A percentile compares a stretch with the other conserved stretches of the same genome.
Conservation (phyloP, 2,329 filamentous ascomycete species). For the Epichloe baconii region DNA sequence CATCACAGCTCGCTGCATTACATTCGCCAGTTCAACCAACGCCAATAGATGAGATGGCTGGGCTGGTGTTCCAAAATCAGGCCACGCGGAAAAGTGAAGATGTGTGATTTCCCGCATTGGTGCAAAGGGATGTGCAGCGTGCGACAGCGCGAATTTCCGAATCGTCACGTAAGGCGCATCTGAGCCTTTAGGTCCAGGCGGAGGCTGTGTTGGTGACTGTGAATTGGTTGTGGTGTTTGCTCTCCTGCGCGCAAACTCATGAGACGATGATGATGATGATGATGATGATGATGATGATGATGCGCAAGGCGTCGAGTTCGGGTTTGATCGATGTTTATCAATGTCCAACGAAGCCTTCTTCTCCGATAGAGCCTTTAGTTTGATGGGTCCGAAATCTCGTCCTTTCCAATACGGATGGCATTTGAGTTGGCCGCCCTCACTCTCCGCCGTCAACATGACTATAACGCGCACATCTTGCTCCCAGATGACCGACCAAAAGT, state of each 20-base stretch:
- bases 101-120: constrained; percentile 89
- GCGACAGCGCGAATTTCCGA: constrained; percentile 74
- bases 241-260: constrained; percentile 34
- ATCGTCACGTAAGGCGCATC: constrained; percentile 69
- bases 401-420: constrained; percentile 89
- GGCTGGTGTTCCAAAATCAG: constrained; percentile 87
- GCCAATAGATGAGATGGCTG: constrained; percentile 77
- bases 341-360: constrained; percentile 70
- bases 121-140: constrained; percentile 64
- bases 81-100: constrained; percentile 91
- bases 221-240: constrained; percentile 40
- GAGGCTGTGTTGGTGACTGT: constrained; percentile 19
- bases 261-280: constrained; percentile 1
- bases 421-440: constrained; percentile 86
- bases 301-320: constrained; percentile 15
- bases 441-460: constrained; percentile 91
- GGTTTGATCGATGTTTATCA: constrained; percentile 33
- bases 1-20: constrained; percentile 48
- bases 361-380: constrained; percentile 66
- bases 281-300: constrained; percentile 5
- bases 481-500: constrained; percentile 98
- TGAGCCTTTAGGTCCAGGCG: constrained; percentile 16
- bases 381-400: constrained; percentile 64
- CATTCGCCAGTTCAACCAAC: constrained; percentile 77
- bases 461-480: constrained; percentile 91